Evolutionary conservation across 306 rosid species (phyloP), one percentile per base, ranked within the genome.

Genomic region (Potentilla sterilis): DNA sequence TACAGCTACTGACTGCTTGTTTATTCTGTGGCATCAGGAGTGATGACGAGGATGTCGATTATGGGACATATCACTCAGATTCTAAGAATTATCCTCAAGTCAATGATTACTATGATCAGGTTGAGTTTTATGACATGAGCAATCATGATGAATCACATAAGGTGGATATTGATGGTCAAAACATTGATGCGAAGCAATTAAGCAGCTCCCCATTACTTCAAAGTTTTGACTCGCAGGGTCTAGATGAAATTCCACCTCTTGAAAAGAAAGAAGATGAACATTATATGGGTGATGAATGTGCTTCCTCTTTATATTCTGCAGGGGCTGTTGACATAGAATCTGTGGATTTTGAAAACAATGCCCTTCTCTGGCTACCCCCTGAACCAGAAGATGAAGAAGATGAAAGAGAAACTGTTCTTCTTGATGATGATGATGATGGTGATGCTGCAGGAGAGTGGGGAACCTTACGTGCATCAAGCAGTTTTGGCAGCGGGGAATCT

Each of bases 331-430:
- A 86, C 69, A 35, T 82, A 75, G 98, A 92, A 79, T 91, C 98
- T 76, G 91, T 92, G 77, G 97, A 96, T 89, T 92, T 92, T 72
- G 97, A 92, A 83, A 96, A 88, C 82, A 90, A 90, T 74, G 98
- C 93, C 69, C 91, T 92, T 86, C 91, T 96, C 69, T 96, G 99
- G 99, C 91, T 92, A 66, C 99, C 99, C 57, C 97, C 99, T 64
- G 97, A 90, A 72, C 99, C 99, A 18, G 98, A 96, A 85, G 92
- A 95, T 40, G 97, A 85, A 83, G 97, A 96, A 70, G 98, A 96
- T 81, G 99, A 92, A 41, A 83, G 77, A 69, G 99, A 96, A 83
- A 74, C 84, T n/a, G 65, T 63, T 70, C 71, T 88, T 41, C 83
- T 84, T 73, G 97, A 88, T 75, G 97, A 90, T 46, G 97, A 91